These are phyloP conservation scores for Podospora conica DNA, from an alignment of 495 filamentous ascomycete species.

Conservation along the genomic window DNA sequence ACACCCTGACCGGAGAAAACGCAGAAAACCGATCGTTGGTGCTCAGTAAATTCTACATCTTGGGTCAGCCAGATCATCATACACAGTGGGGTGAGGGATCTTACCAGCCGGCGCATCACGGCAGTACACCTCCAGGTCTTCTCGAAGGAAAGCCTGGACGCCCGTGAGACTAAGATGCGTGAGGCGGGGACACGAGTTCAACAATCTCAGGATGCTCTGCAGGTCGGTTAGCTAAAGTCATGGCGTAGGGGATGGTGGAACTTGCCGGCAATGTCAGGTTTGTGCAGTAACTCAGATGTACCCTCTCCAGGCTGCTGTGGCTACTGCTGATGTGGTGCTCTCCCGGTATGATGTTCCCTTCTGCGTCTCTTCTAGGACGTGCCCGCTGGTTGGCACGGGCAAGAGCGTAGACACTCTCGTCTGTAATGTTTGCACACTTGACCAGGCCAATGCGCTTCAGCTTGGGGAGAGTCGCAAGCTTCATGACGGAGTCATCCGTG, in stretches of 20 bases:
- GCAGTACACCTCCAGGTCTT: constrained; percentile 76
- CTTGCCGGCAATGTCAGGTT: constrained; percentile 73
- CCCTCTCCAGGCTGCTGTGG: constrained; percentile 69
- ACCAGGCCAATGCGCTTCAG: constrained; percentile 90
- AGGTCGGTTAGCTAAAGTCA: constrained; percentile 14
- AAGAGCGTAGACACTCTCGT: constrained; percentile 78
- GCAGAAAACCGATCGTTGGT: constrained; percentile 92
- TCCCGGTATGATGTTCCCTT: constrained; percentile 27
- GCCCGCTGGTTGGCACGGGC: constrained; percentile 52
- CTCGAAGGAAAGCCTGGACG: constrained; percentile 72
- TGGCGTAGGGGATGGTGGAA: constrained; percentile 9
- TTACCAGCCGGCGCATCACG: constrained; percentile 73
- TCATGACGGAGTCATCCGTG: constrained; percentile 80
- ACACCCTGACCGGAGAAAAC: constrained; percentile 93
- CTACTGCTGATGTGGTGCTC: constrained; percentile 38
- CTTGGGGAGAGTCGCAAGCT: constrained; percentile 82
- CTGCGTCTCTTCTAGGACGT: constrained; percentile 46
- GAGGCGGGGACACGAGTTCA: constrained; percentile 85
- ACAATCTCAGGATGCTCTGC: constrained; percentile 82
- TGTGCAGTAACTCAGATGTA: constrained; percentile 95
- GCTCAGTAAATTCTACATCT: constrained; percentile 80
- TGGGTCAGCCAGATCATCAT: constrained; percentile 18
- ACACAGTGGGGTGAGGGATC: not conserved
- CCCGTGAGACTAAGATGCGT: constrained; percentile 96
- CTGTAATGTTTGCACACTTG: constrained; percentile 85